phyloP scores from a whole-genome alignment of 129 eudicot genomes.

The Oenanthe sinensis region DNA sequence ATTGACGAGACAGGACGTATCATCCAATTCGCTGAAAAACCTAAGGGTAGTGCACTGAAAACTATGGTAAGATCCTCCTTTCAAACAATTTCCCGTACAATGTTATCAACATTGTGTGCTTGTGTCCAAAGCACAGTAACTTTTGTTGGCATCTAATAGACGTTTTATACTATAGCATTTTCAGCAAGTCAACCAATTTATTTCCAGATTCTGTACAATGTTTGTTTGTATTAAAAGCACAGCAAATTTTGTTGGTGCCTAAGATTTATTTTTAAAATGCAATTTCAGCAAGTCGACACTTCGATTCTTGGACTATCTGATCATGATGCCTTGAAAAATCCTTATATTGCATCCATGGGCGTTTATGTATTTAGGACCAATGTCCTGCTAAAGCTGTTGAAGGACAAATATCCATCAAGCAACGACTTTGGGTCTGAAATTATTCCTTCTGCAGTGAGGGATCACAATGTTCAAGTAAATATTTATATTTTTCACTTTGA shows the following conservation, averaged over 20 bases:
- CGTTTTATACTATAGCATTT: neutral
- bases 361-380: constrained; percentile 79
- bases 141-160: neutral
- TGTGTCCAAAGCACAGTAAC: neutral
- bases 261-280: neutral
- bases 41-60: constrained; percentile 51
- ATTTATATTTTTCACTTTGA: neutral
- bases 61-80: constrained; percentile 46
- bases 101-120: neutral
- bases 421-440: constrained; percentile 94
- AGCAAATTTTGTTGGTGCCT: neutral
- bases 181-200: constrained; percentile 30
- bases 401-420: constrained; percentile 61
- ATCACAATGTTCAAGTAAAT: constrained; percentile 64
- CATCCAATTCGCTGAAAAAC: constrained; percentile 76
- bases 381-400: constrained; percentile 60
- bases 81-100: neutral
- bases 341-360: constrained; percentile 98
- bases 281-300: constrained; percentile 59
- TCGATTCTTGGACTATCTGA: constrained; percentile 64
- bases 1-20: constrained; percentile 72
- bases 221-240: neutral
- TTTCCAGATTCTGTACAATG: neutral
- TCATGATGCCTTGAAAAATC: constrained; percentile 54
- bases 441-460: constrained; percentile 69